Percentiles rank a stretch among this genome's conserved stretches.
Conservation (phyloP, 2,329 filamentous ascomycete species). For the Pseudophaeomoniella oleicola region DNA sequence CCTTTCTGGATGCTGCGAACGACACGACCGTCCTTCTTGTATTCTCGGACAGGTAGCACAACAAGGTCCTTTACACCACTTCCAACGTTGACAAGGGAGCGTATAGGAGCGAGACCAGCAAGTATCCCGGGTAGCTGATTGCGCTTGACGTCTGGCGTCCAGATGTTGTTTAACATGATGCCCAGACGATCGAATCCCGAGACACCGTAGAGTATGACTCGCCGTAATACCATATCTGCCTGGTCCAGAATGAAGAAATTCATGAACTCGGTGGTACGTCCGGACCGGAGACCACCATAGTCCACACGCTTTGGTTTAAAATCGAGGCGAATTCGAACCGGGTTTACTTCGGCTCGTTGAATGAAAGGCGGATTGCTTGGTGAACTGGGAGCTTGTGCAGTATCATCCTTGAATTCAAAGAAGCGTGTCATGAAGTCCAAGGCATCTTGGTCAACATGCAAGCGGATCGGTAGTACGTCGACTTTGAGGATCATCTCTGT, state of each 20-base stretch:
- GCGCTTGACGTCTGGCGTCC: slow-evolving; percentile 82
- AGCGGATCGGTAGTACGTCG: slow-evolving; percentile 64
- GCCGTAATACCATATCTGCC: slow-evolving; percentile 69
- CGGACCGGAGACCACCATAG: slow-evolving; percentile 81
- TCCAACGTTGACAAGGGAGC: slow-evolving; percentile 80
- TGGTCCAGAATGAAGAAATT: slow-evolving; percentile 91
- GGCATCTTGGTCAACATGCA: slow-evolving; percentile 95
- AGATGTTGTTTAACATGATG: slow-evolving; percentile 83
- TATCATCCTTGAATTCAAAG: slow-evolving; percentile 91
- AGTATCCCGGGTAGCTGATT: slow-evolving; percentile 84
- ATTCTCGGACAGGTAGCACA: slow-evolving; percentile 80
- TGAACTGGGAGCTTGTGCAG: slow-evolving; percentile 33
- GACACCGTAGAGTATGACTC: slow-evolving; percentile 85
- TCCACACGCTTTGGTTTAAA: slow-evolving; percentile 99
- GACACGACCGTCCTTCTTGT: slow-evolving; percentile 83
- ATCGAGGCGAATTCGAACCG: slow-evolving; percentile 72
- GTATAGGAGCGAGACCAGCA: slow-evolving; percentile 77
- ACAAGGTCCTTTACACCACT: slow-evolving; percentile 75
- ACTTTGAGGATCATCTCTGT: slow-evolving; percentile 76
- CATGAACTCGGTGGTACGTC: slow-evolving; percentile 95
- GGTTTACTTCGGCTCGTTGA: slow-evolving; percentile 75
- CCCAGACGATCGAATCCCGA: slow-evolving; percentile 82
- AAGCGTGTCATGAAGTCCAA: slow-evolving; percentile 94
- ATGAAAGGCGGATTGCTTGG: slow-evolving; percentile 70
- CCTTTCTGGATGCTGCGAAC: slow-evolving; percentile 88